Percentiles rank a stretch among this genome's conserved stretches.
Evolutionary conservation across 495 filamentous ascomycete species (phyloP).

Genomic region (Recurvomyces mirabilis): DNA sequence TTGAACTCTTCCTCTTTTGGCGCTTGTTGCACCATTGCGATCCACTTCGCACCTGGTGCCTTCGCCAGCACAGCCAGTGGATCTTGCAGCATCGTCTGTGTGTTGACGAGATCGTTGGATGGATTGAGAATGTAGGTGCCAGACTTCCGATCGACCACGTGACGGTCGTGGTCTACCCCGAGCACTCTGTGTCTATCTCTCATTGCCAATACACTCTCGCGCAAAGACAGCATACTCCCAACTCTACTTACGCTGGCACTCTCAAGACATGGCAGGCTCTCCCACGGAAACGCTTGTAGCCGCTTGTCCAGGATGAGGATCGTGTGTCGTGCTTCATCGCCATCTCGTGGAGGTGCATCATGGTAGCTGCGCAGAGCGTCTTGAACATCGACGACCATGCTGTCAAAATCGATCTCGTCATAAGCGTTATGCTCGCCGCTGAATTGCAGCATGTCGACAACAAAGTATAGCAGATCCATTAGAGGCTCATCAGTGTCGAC

Average conservation of each 20-base stretch:
- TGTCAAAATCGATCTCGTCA: slow-evolving; percentile 92
- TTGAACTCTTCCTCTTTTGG: slow-evolving; percentile 73
- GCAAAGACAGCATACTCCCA: slow-evolving; percentile 69
- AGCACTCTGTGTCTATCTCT: slow-evolving; percentile 1
- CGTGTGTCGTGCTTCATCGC: slow-evolving; percentile 50
- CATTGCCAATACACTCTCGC: slow-evolving; percentile 47
- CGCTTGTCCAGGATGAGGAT: slow-evolving; percentile 88
- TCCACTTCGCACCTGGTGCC: slow-evolving; percentile 41
- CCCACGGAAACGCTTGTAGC: slow-evolving; percentile 87
- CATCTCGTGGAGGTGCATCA: slow-evolving; percentile 32
- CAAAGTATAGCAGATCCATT: slow-evolving; percentile 85
- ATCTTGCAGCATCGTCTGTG: slow-evolving; percentile 58
- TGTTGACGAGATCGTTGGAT: slow-evolving; percentile 65
- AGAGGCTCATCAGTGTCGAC: slow-evolving; percentile 72
- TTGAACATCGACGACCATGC: slow-evolving; percentile 64
- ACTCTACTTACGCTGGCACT: slow-evolving; percentile 72
- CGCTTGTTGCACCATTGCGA: slow-evolving; percentile 45
- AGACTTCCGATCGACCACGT: slow-evolving; percentile 44
- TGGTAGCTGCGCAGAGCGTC: slow-evolving; percentile 76
- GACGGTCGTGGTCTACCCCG: slow-evolving; percentile 36
- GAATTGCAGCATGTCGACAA: slow-evolving; percentile 93
- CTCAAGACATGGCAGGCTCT: slow-evolving; percentile 78
- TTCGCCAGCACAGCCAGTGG: slow-evolving; percentile 41
- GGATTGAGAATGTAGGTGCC: slow-evolving; percentile 88
- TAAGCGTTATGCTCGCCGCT: slow-evolving; percentile 93